A percentile compares a stretch with the other conserved stretches of the same genome.
Evolutionary conservation across 2,329 filamentous ascomycete genomes (phyloP).

Genomic region (Fusarium azukiicola): DNA sequence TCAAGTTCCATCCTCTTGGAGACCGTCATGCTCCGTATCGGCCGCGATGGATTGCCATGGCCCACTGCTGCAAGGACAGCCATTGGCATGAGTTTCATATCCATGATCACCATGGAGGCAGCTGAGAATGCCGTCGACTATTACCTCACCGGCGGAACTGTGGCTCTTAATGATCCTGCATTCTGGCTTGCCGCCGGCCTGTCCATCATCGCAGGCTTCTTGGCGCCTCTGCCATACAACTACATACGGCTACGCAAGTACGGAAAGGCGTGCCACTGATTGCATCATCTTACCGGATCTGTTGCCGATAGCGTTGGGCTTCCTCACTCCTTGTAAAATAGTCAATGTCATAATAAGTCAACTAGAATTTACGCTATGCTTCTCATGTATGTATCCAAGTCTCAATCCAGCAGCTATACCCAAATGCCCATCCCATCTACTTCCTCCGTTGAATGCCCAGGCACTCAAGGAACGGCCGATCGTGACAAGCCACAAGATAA

Average conservation of each 20-base stretch:
- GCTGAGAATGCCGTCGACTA: constrained; percentile 78
- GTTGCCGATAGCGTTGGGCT: background rate
- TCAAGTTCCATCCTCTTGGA: constrained; percentile 74
- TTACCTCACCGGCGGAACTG: constrained; percentile 73
- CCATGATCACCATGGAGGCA: constrained; percentile 79
- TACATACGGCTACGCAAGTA: constrained; percentile 71
- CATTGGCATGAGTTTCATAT: constrained; percentile 78
- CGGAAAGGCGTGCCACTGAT: constrained; percentile 71
- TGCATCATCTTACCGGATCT: background rate
- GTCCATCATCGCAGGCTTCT: constrained; percentile 67
- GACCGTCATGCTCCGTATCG: constrained; percentile 71
- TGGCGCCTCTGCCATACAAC: constrained; percentile 76
- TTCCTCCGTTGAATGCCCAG: constrained; percentile 34
- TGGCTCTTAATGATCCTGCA: constrained; percentile 67
- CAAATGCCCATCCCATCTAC: background rate
- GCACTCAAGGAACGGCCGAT: constrained; percentile 59
- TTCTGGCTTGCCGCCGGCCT: constrained; percentile 75
- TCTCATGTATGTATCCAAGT: background rate
- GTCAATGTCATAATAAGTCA: background rate
- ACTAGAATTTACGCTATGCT: background rate
- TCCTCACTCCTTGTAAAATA: constrained; percentile 1
- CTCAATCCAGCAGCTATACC: background rate
- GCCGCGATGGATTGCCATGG: constrained; percentile 72
- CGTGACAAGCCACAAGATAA: constrained; percentile 61
- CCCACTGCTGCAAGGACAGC: constrained; percentile 71